Evolutionary conservation across 179 eudicot genomes (phyloP), one percentile per base, ranked within the genome.

Genomic region (Drosera spatulata): DNA sequence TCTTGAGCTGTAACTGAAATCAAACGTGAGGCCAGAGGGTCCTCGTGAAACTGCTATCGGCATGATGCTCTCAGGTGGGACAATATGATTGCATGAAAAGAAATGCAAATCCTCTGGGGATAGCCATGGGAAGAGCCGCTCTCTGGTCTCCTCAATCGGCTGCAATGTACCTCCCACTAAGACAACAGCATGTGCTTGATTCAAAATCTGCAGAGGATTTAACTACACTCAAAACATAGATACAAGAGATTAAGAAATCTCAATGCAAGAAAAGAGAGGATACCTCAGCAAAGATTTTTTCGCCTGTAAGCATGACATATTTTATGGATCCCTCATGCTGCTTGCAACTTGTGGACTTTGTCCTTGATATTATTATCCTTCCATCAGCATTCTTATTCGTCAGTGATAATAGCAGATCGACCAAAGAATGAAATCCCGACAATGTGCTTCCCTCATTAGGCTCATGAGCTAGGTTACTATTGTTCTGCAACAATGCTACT

Each of bases 291-390:
- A 91, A 91, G 3, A 88, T 73, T 76, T 79, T 88, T 68, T 88
- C 95, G 50, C 98, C 98, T 38, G 87, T 82, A 56, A 91, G 98
- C 98, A 91, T 91, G 61, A 88, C 89, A 81, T 85, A 91, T 71
- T 91, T 91, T 53, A 91, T 72, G 73, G 63, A 88, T 49, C 89
- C 93, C 44, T 70, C 87, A 64, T 72, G 75, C 53, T 80, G 77
- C 15, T 71, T 76, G 12, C 72, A 50, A 61, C 71, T 70, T 40
- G 61, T 66, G 61, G 75, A 59, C 51, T 59, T 69, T 60, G 56
- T 61, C 62, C 69, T 80, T 39, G 98, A 91, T 47, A 91, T 62
- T 67, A 88, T 73, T 67, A 88, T 74, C 71, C 94, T 82, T 41
- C 96, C 98, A 77, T 88, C 98, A 60, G 77, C 77, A 76, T 91